Percentiles rank a stretch among this genome's conserved stretches.
phyloP scores from a whole-genome alignment of 225 moss, liverwort and hornwort species.

The Neckera pumila region DNA sequence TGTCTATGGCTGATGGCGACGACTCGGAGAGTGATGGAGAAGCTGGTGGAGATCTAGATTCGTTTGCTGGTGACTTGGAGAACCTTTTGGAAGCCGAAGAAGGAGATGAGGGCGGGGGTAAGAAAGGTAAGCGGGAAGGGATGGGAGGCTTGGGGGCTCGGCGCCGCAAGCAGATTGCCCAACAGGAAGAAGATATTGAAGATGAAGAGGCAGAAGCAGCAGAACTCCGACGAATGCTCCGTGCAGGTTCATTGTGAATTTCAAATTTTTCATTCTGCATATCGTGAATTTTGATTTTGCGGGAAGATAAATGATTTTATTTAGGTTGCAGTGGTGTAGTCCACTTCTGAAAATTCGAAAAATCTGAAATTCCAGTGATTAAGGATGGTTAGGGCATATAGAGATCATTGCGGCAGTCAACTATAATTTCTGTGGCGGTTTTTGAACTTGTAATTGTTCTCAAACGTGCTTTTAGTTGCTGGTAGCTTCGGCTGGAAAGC shows the following conservation, averaged over 20 bases:
- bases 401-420: not conserved
- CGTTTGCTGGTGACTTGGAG: conserved; percentile 97
- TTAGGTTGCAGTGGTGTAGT: not conserved
- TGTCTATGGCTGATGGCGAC: conserved; percentile 82
- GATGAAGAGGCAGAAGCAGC: conserved; percentile 99
- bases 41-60: conserved; percentile 91
- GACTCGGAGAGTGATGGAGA: conserved; percentile 97
- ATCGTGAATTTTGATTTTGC: not conserved
- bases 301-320: not conserved
- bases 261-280: not conserved
- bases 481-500: not conserved
- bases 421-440: not conserved
- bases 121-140: conserved; percentile 83
- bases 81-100: conserved; percentile 97
- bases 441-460: not conserved
- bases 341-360: not conserved
- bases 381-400: not conserved
- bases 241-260: conserved; percentile 51
- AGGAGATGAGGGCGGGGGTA: conserved; percentile 88
- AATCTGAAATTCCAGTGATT: not conserved
- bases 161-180: conserved; percentile 78
- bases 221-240: conserved; percentile 95
- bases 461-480: not conserved
- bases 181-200: conserved; percentile 93
- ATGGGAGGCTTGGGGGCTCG: conserved; percentile 91